phyloP scores from a whole-genome alignment of 176 grass and related monocot genomes.

The Triticum aestivum region DNA sequence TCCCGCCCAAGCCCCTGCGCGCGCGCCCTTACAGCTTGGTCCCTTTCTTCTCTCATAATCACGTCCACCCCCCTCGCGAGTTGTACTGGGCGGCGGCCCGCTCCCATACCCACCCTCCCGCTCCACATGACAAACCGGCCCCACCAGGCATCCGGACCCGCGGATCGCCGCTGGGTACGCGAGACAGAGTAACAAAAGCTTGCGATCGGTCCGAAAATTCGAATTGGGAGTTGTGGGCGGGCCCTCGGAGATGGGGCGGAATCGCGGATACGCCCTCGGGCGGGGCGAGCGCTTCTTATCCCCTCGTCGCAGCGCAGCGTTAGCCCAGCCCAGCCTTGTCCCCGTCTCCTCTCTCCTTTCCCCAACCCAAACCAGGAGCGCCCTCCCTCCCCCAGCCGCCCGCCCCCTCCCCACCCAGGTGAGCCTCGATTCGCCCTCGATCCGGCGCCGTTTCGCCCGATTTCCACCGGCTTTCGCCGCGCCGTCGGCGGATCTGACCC shows the following conservation, averaged over 20 bases:
- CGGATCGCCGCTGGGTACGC: accelerated
- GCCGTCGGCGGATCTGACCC: too few relatives aligned
- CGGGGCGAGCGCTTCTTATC: slow-evolving; percentile 23
- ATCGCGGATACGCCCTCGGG: slow-evolving; percentile 45
- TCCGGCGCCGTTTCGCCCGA: background rate
- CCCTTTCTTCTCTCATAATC: accelerated
- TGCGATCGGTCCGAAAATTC: slow-evolving; percentile 36
- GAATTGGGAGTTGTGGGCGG: slow-evolving; percentile 32
- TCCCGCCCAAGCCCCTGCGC: slow-evolving; percentile 56
- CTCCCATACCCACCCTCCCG: accelerated
- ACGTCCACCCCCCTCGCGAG: accelerated
- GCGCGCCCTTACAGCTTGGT: accelerated
- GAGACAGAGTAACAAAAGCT: background rate
- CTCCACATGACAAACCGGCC: accelerated
- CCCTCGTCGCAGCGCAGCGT: background rate
- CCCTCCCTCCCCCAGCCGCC: background rate
- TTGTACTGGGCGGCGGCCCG: background rate
- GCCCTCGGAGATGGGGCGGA: background rate
- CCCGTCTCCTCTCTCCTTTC: slow-evolving; percentile 12
- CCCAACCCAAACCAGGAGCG: background rate
- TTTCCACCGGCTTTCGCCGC: background rate
- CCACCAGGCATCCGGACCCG: accelerated
- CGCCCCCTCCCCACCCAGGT: slow-evolving; percentile 5
- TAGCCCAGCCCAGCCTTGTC: background rate
- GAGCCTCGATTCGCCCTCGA: background rate